Evolutionary conservation across 768 basidiomycete species (phyloP).

Genomic region (Termitomyces bulborhizus): DNA sequence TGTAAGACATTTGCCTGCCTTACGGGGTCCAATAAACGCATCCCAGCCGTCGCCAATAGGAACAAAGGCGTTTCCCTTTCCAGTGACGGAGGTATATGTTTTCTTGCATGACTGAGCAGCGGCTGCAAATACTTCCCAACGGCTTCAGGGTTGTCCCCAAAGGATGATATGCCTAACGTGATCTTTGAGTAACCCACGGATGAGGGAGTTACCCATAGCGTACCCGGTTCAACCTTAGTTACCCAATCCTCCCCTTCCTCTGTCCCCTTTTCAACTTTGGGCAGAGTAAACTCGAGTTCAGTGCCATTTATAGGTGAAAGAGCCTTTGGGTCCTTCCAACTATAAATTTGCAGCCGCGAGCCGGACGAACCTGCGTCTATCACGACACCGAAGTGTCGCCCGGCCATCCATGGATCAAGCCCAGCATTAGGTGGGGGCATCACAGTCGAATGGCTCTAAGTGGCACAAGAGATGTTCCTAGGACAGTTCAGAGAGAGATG

Average conservation of each 20-base stretch:
- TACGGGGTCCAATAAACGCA: slow-evolving; percentile 74
- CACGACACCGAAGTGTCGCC: slow-evolving; percentile 86
- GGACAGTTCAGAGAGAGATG: neutral
- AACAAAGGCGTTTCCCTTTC: slow-evolving; percentile 86
- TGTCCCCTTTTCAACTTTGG: slow-evolving; percentile 90
- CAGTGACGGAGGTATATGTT: slow-evolving; percentile 81
- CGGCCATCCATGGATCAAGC: slow-evolving; percentile 68
- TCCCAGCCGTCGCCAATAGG: slow-evolving; percentile 93
- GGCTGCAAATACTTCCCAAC: slow-evolving; percentile 78
- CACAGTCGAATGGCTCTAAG: neutral
- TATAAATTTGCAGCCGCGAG: slow-evolving; percentile 93
- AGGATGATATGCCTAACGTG: slow-evolving; percentile 76
- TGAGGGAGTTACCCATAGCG: slow-evolving; percentile 18
- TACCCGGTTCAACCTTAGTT: slow-evolving; percentile 89
- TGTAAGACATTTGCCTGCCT: slow-evolving; percentile 71
- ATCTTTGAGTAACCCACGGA: neutral
- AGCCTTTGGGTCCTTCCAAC: slow-evolving; percentile 81
- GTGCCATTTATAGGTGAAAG: slow-evolving; percentile 43
- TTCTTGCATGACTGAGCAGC: slow-evolving; percentile 74
- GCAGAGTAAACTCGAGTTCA: slow-evolving; percentile 51
- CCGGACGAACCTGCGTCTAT: slow-evolving; percentile 99
- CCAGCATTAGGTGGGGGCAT: slow-evolving; percentile 71
- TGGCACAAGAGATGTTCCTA: neutral
- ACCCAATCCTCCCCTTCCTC: slow-evolving; percentile 79
- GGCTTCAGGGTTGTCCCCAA: slow-evolving; percentile 59